phyloP scores from a whole-genome alignment of 2,329 filamentous ascomycete species.

The Alternaria incomplexa region DNA sequence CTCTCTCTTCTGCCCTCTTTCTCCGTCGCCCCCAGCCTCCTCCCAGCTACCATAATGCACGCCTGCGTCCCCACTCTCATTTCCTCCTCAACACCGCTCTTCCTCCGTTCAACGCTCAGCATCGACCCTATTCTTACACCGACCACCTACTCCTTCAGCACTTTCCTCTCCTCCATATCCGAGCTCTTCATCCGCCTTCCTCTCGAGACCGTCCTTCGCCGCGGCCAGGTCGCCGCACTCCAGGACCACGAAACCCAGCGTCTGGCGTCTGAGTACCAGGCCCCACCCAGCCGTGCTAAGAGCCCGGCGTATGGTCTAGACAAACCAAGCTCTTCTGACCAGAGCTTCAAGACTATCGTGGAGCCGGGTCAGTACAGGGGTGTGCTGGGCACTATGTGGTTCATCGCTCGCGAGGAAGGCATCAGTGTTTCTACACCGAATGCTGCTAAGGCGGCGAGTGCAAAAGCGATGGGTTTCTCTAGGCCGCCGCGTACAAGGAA shows the following conservation, averaged over 20 bases:
- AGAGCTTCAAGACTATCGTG: constrained; percentile 72
- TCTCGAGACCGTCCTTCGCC: constrained; percentile 86
- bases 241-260: constrained; percentile 45
- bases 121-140: constrained; percentile 85
- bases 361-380: constrained; percentile 81
- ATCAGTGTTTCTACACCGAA: constrained; percentile 45
- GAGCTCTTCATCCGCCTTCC: constrained; percentile 89
- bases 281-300: constrained; percentile 20
- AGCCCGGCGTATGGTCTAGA: constrained; percentile 29
- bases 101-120: constrained; percentile 82
- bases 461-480: constrained; percentile 36
- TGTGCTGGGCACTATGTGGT: constrained; percentile 90
- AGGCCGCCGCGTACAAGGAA: constrained; percentile 55
- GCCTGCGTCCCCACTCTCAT: constrained; percentile 83
- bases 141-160: constrained; percentile 78
- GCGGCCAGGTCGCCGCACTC: constrained; percentile 78
- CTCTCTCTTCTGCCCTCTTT: constrained; percentile 78
- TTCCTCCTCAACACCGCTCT: constrained; percentile 79
- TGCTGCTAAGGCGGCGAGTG: constrained; percentile 31
- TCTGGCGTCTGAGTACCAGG: constrained; percentile 32
- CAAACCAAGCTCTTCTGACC: constrained; percentile 17
- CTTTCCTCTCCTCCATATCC: constrained; percentile 78
- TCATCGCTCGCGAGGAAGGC: constrained; percentile 84
- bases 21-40: constrained; percentile 69
- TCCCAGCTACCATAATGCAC: constrained; percentile 86